Evolutionary conservation across 768 basidiomycete genomes (phyloP).

Genomic region (Auricularia cornea): DNA sequence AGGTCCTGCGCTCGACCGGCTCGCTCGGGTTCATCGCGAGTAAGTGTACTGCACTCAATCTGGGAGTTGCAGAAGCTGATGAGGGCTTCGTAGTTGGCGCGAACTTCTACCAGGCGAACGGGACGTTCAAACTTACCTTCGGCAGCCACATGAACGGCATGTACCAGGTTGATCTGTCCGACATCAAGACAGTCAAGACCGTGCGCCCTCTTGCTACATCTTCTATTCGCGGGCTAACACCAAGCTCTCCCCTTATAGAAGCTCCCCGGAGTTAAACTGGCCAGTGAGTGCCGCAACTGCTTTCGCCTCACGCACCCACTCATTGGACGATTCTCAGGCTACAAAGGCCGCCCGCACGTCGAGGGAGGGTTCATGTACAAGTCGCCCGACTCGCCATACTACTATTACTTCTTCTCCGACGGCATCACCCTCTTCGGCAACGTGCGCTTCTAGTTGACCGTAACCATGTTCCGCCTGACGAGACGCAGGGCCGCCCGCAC

Average conservation of each 20-base stretch:
- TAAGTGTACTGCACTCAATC: background rate
- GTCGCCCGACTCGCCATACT: background rate
- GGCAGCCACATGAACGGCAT: too few species aligned
- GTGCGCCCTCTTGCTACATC: too few species aligned
- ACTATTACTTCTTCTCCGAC: constrained; percentile 12
- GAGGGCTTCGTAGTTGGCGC: background rate
- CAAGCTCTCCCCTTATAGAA: too few species aligned
- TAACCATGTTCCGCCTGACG: too few species aligned
- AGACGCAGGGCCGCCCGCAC: background rate
- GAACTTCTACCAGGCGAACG: background rate
- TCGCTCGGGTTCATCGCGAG: background rate
- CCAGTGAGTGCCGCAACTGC: background rate
- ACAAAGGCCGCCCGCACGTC: background rate
- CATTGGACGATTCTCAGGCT: background rate
- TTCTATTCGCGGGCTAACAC: too few species aligned
- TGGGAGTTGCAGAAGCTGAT: background rate
- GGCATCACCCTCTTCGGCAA: constrained; percentile 12
- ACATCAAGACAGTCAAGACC: too few species aligned
- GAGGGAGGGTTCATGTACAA: constrained; percentile 4
- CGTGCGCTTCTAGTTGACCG: too few species aligned
- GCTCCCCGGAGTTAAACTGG: too few species aligned
- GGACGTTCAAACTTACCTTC: too few species aligned
- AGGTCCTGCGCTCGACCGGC: background rate
- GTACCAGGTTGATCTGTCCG: too few species aligned
- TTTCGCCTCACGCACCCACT: background rate